Base-by-base conservation (phyloP, 164 flowering plant genomes). In the Buxus sempervirens region DNA sequence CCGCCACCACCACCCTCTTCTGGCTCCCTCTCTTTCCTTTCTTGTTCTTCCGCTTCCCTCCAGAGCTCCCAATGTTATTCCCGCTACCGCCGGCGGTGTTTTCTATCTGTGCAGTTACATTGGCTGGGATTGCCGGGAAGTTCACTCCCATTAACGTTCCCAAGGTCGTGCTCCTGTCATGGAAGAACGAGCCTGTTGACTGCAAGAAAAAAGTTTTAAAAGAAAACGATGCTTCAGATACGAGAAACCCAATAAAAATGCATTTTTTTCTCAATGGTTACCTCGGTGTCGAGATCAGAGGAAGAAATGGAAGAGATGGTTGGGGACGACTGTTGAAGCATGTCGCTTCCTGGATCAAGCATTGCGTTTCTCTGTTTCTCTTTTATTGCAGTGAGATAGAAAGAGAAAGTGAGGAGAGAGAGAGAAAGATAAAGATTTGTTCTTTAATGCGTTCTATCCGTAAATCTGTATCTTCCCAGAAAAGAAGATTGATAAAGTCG, bases 121-220 rank as follows among this genome's bases (percentile, higher is more conserved):
- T 67, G 67, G 82, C 68, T 49, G 91, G 56, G 12, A 85, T 72
- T 24, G 86, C 66, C 0, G 90, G 89, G 73, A 82, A 82, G 58
- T 64, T 82, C 15, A 91, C 91, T 28, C 97, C 95, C 97, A 91
- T 89, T 10, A 91, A 80, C 4, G 90, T 88, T 4, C 97, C 97
- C 36, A 91, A 63, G 1, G 86, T 82, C 9, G 88, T 91, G 81
- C 93, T 91, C 65, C 90, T 71, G 72, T 91, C 95, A 53, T 84
- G 97, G 83, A 91, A 91, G 70, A 91, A 91, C 0, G 97, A 91
- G 0, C 97, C 95, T 24, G 97, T 91, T 0, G 95, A 91, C 93
- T 91, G 82, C 60, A 60, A 23, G n/a, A 23, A 54, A n/a, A 20
- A 57, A 65, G 2, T 9, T 23, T 22, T 12, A 53, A n/a, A 66